Percentiles rank a stretch among this genome's conserved stretches.
These are phyloP conservation scores for Globisporangium yorkense DNA, from an alignment of 352 stramenopile genomes.

Conservation along the genomic window DNA sequence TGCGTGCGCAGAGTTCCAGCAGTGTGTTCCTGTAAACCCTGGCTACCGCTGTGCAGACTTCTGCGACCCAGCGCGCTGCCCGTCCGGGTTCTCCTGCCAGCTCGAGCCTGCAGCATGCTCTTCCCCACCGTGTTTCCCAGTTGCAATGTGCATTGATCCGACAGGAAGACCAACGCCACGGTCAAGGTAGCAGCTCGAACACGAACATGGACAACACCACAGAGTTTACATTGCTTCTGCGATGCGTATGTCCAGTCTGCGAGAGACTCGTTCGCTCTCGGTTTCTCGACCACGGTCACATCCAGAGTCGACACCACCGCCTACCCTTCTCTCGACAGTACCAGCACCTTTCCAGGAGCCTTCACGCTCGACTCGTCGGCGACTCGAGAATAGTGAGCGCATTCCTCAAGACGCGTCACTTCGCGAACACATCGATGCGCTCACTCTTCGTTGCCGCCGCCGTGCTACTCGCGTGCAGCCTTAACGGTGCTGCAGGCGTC, in stretches of 20 bases:
- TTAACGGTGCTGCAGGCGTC: background rate
- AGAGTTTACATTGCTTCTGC: background rate
- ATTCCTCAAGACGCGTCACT: background rate
- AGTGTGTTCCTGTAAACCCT: background rate
- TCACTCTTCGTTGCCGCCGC: background rate
- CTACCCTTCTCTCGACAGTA: background rate
- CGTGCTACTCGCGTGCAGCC: background rate
- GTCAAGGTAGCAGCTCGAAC: background rate
- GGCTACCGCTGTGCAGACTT: slow-evolving; percentile 2
- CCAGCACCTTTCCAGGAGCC: background rate
- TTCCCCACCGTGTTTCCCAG: background rate
- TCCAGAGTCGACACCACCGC: too few relatives aligned
- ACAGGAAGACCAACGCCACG: background rate
- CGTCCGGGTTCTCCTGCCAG: background rate
- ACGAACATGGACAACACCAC: background rate
- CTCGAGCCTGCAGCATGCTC: background rate
- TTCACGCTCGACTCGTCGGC: background rate
- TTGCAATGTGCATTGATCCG: background rate
- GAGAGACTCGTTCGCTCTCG: too few relatives aligned
- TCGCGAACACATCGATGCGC: background rate
- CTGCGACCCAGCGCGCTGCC: slow-evolving; percentile 4
- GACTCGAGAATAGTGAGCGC: background rate
- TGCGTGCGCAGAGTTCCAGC: background rate
- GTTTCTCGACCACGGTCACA: too few relatives aligned
- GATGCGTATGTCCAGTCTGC: too few relatives aligned